Conservation (phyloP, 192 early-diverging fungal genomes). For the Entophlyctis luteolus region DNA sequence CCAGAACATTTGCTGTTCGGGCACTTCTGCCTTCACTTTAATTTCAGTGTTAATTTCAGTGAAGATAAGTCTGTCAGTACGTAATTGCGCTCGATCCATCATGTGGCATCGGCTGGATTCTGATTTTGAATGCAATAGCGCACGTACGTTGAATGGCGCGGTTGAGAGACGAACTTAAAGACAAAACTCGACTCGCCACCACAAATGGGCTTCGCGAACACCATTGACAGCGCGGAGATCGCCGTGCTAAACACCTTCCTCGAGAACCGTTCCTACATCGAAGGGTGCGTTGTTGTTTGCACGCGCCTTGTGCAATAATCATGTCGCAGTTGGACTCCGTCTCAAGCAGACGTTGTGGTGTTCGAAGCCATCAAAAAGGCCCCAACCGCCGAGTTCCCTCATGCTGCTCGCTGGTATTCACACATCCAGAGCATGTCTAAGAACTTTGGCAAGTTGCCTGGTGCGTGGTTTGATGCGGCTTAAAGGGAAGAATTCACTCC, state of each 20-base stretch:
- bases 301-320: too few relatives aligned
- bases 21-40: too few relatives aligned
- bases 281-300: constrained; percentile 20
- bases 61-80: too few relatives aligned
- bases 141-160: too few relatives aligned
- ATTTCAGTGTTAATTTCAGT: too few relatives aligned
- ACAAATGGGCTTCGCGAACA: constrained; percentile 34
- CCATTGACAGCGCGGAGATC: constrained; percentile 15
- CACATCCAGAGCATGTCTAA: constrained; percentile 65
- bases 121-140: too few relatives aligned
- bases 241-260: constrained; percentile 36
- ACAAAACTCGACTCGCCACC: too few relatives aligned
- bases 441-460: constrained; percentile 42
- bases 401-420: constrained; percentile 92
- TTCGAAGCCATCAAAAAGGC: constrained; percentile 72
- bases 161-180: too few relatives aligned
- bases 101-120: too few relatives aligned
- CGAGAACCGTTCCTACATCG: constrained; percentile 40
- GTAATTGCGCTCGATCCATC: too few relatives aligned
- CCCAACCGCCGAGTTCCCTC: constrained; percentile 75
- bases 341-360: constrained; percentile 82
- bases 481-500: constrained; percentile 54
- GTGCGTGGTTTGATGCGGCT: constrained; percentile 46
- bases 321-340: constrained; percentile 48
- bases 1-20: too few relatives aligned